Conservation (phyloP, 768 basidiomycete species). For the Chiua virens region DNA sequence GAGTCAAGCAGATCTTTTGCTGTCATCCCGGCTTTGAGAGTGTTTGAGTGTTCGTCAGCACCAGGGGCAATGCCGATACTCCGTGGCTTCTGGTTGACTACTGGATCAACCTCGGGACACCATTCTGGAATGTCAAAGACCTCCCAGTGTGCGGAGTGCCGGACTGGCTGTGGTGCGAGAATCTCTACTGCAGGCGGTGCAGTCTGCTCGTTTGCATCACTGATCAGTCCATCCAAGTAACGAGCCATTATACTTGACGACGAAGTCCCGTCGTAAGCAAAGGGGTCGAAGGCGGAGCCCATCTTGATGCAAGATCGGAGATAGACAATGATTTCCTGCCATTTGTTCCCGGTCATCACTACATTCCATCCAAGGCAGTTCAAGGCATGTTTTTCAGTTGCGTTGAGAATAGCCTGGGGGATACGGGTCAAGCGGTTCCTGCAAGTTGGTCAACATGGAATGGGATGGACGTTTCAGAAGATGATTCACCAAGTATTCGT, state of each 20-base stretch:
- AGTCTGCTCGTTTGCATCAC: background rate
- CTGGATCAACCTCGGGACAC: conserved; percentile 32
- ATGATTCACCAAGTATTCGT: conserved; percentile 31
- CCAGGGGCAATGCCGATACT: conserved; percentile 32
- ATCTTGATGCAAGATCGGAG: conserved; percentile 28
- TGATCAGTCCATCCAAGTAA: conserved; percentile 21
- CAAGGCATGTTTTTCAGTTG: conserved; percentile 23
- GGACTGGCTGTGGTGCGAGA: conserved; percentile 15
- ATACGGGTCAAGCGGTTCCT: conserved; percentile 25
- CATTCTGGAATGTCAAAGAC: conserved; percentile 20
- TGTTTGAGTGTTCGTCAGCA: conserved; percentile 3
- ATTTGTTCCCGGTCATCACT: conserved; percentile 18
- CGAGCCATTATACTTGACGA: conserved; percentile 14
- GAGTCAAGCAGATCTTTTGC: conserved; percentile 29
- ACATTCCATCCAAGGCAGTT: conserved; percentile 23
- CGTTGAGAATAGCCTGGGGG: conserved; percentile 22
- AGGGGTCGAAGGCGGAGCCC: conserved; percentile 26
- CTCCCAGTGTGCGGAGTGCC: conserved; percentile 3
- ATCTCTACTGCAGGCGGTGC: conserved; percentile 3
- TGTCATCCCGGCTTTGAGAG: conserved; percentile 11
- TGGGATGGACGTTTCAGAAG: background rate
- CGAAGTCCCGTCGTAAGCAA: conserved; percentile 16
- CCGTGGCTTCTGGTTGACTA: conserved; percentile 28
- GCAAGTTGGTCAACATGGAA: conserved; percentile 5
- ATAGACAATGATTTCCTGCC: conserved; percentile 23